phyloP scores from a whole-genome alignment of 306 rosid genomes.

The Vigna reflexopilosa region DNA sequence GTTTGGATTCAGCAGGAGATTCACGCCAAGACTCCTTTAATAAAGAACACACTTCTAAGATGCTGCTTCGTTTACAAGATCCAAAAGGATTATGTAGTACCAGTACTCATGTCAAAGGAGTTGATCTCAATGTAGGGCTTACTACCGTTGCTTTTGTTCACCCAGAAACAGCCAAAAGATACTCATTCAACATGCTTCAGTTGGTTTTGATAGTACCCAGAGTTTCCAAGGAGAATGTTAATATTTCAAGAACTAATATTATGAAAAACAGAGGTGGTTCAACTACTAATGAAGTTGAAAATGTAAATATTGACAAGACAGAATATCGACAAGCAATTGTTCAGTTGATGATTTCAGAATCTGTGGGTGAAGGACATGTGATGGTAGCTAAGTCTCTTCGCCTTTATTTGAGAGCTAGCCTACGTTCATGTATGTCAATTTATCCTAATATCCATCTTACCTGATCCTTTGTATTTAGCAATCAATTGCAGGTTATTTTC shows the following conservation, averaged over 20 bases:
- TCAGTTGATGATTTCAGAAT: conserved; percentile 71
- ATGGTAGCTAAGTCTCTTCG: conserved; percentile 85
- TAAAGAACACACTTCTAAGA: conserved; percentile 57
- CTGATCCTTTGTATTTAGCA: conserved; percentile 23
- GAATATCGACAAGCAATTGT: conserved; percentile 63
- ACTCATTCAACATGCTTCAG: conserved; percentile 69
- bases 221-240: conserved; percentile 55
- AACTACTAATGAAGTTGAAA: conserved; percentile 52
- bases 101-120: conserved; percentile 53
- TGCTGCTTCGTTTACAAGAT: conserved; percentile 80
- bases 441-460: conserved; percentile 42
- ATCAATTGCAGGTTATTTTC: conserved; percentile 22
- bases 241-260: conserved; percentile 51
- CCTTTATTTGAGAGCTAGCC: conserved; percentile 71
- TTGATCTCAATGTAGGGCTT: conserved; percentile 72
- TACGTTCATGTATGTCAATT: conserved; percentile 83
- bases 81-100: conserved; percentile 60
- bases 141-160: conserved; percentile 86
- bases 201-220: conserved; percentile 73
- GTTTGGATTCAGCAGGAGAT: conserved; percentile 50
- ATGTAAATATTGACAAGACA: conserved; percentile 58
- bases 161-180: conserved; percentile 82
- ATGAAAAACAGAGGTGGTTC: conserved; percentile 63
- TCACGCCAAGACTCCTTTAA: conserved; percentile 43
- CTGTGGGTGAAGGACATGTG: conserved; percentile 88